Percentiles rank a stretch among this genome's conserved stretches.
phyloP scores from a whole-genome alignment of 768 basidiomycete genomes.

The Cystobasidium onofrii region DNA sequence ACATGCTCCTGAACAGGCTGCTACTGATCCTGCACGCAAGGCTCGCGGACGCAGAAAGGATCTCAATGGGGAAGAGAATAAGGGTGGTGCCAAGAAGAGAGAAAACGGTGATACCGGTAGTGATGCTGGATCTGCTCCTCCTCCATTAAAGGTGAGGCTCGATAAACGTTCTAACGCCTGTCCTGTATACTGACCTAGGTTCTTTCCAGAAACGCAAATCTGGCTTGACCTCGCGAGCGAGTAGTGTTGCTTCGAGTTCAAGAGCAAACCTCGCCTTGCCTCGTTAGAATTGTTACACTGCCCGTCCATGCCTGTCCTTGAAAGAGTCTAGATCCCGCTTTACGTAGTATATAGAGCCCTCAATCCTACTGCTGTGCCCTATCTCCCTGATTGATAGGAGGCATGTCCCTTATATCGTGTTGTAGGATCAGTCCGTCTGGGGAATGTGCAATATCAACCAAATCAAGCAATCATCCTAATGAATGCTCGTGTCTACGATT shows the following conservation, averaged over 20 bases:
- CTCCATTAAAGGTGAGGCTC: slow-evolving; percentile 3
- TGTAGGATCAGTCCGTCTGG: no score
- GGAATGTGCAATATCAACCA: no score
- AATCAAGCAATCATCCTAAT: no score
- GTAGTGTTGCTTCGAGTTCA: background rate
- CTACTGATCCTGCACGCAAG: slow-evolving; percentile 37
- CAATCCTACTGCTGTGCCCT: no score
- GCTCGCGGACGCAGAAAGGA: slow-evolving; percentile 16
- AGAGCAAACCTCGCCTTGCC: background rate
- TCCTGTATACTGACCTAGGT: background rate
- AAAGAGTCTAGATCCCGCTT: background rate
- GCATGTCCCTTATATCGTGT: no score
- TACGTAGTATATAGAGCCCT: background rate
- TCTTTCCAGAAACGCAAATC: slow-evolving; percentile 1
- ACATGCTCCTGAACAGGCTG: slow-evolving; percentile 58
- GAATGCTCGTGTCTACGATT: no score
- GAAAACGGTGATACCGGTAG: slow-evolving; percentile 13
- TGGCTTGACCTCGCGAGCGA: background rate
- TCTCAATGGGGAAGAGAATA: background rate
- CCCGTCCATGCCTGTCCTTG: no score
- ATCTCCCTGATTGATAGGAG: no score
- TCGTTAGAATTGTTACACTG: no score
- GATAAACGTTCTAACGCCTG: background rate
- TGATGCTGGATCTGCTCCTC: slow-evolving; percentile 16
- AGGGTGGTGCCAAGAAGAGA: background rate